Evolutionary conservation across 306 rosid species (phyloP).

Genomic region (Carpinus viminea): DNA sequence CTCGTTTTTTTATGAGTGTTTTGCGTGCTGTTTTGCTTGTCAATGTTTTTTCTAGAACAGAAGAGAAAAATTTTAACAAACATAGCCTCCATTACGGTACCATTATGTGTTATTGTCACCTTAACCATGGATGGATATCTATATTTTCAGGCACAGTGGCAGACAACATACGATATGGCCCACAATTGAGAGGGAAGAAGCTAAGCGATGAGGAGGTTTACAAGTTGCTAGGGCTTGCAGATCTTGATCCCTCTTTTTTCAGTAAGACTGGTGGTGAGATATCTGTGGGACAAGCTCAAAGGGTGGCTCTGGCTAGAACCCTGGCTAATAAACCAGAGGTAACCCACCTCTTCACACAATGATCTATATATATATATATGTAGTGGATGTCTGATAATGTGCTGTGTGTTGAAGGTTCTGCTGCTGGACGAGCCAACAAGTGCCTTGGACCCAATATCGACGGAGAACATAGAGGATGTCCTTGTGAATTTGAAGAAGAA

Average conservation of each 20-base stretch:
- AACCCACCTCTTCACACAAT: background rate
- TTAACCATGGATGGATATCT: no score
- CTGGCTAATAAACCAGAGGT: conserved; percentile 91
- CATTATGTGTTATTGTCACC: no score
- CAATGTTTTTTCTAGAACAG: no score
- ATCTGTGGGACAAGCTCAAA: conserved; percentile 93
- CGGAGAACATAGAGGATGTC: conserved; percentile 81
- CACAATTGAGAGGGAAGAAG: conserved; percentile 63
- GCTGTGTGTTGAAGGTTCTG: conserved; percentile 50
- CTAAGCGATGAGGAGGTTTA: conserved; percentile 63
- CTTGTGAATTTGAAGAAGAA: conserved; percentile 76
- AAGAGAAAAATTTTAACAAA: no score
- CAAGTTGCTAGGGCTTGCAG: conserved; percentile 71
- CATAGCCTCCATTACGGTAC: no score
- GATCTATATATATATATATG: background rate
- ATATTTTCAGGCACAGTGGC: conserved; percentile 70
- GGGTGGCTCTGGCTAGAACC: conserved; percentile 95
- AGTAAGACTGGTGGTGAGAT: conserved; percentile 62
- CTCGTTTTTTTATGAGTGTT: no score
- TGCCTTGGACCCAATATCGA: conserved; percentile 90
- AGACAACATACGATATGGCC: conserved; percentile 82
- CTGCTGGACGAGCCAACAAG: conserved; percentile 93
- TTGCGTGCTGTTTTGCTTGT: no score
- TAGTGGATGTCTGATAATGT: no score
- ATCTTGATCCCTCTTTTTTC: conserved; percentile 67